Conservation (phyloP, 176 grass and related monocot species). For the Rhipidocladum racemiflorum region DNA sequence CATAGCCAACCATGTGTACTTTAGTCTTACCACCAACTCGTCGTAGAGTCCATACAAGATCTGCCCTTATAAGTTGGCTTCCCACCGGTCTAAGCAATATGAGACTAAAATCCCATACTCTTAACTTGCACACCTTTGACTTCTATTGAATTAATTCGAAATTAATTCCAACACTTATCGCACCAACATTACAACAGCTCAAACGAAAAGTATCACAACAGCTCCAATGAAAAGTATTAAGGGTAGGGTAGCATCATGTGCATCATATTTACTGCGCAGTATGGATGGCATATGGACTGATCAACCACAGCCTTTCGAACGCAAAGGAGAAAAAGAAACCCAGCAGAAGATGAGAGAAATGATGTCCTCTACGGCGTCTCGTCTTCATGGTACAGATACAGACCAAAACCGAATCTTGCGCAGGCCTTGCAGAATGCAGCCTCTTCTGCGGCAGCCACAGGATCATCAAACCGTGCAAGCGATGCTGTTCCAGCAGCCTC, state of each 20-base stretch:
- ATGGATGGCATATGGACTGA: not conserved
- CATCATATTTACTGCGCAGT: conserved; percentile 12
- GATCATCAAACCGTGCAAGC: conserved; percentile 43
- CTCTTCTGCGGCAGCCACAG: conserved; percentile 57
- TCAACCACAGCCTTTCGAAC: not conserved
- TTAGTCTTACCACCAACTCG: no score
- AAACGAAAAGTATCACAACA: not conserved
- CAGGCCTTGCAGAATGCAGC: conserved; percentile 61
- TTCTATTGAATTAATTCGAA: no score
- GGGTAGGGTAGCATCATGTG: not conserved
- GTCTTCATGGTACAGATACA: conserved; percentile 67
- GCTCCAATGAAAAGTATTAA: not conserved
- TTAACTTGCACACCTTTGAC: no score
- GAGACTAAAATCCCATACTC: no score
- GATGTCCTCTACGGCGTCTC: conserved; percentile 26
- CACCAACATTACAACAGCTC: conserved; percentile 1
- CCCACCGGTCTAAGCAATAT: no score
- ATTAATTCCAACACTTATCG: no score
- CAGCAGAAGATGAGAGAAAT: no score
- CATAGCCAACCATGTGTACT: no score
- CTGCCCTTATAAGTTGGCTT: no score
- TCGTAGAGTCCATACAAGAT: no score
- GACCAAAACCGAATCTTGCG: conserved; percentile 57
- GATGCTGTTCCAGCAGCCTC: conserved; percentile 66
- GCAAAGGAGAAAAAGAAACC: not conserved